A percentile compares a stretch with the other conserved stretches of the same genome.
These are phyloP conservation scores for Papiliotrema fonsecae DNA, from an alignment of 1,284 basidiomycete species.

Conservation along the genomic window DNA sequence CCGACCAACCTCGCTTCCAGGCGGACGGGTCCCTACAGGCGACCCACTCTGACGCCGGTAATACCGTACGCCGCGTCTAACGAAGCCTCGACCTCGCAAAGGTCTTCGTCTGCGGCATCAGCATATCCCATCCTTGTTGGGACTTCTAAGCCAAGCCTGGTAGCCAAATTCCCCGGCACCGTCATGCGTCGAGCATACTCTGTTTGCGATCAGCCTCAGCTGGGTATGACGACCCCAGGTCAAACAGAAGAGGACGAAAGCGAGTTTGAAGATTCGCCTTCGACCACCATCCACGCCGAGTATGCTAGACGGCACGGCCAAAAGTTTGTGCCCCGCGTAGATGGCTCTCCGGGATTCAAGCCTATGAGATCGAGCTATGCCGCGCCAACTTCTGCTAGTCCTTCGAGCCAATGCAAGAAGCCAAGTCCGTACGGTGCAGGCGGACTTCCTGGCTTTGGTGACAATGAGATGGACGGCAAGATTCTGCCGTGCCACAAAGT, in stretches of 20 bases:
- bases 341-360: slow-evolving; percentile 39
- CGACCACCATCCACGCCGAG: slow-evolving; percentile 32
- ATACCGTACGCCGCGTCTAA: slow-evolving; percentile 6
- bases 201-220: slow-evolving; percentile 38
- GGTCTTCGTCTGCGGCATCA: slow-evolving; percentile 28
- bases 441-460: slow-evolving; percentile 75
- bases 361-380: slow-evolving; percentile 19
- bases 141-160: slow-evolving; percentile 13
- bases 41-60: slow-evolving; percentile 27
- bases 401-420: slow-evolving; percentile 19
- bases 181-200: slow-evolving; percentile 46
- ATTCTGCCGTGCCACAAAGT: slow-evolving; percentile 89
- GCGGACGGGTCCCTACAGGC: slow-evolving; percentile 24
- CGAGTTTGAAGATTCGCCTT: slow-evolving; percentile 37
- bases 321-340: slow-evolving; percentile 22
- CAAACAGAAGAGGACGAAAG: slow-evolving; percentile 37
- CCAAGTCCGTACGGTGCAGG: slow-evolving; percentile 23
- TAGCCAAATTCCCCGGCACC: slow-evolving; percentile 24
- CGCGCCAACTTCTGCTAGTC: slow-evolving; percentile 12
- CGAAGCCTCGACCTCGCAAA: neutral
- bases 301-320: slow-evolving; percentile 28
- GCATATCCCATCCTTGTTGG: slow-evolving; percentile 41
- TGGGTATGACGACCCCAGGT: slow-evolving; percentile 8
- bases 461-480: slow-evolving; percentile 87
- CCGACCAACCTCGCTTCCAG: slow-evolving; percentile 22